phyloP scores from a whole-genome alignment of 441 rosid genomes.

The Corymbia calophylla region DNA sequence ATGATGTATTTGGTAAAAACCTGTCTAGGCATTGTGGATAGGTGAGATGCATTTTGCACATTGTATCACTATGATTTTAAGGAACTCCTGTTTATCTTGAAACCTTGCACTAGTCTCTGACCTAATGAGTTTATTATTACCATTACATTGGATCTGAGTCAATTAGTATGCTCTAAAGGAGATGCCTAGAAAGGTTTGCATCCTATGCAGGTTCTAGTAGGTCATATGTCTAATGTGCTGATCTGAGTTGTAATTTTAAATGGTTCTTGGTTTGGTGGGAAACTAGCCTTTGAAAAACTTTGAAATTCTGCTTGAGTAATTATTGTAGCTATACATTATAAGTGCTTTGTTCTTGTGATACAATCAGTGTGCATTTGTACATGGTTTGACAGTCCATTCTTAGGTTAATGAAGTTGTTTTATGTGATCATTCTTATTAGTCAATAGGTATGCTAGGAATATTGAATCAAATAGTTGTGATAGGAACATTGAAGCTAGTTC shows the following conservation, averaged over 20 bases:
- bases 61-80: background rate
- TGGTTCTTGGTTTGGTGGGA: background rate
- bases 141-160: background rate
- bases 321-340: background rate
- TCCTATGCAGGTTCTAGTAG: background rate
- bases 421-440: background rate
- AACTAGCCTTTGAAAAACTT: background rate
- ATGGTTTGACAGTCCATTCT: background rate
- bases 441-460: background rate
- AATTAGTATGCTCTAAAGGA: background rate
- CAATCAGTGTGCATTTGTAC: background rate
- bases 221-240: background rate
- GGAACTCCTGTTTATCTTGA: background rate
- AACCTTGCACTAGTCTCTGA: background rate
- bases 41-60: background rate
- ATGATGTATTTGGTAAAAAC: background rate
- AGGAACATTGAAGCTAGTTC: background rate
- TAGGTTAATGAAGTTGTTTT: background rate
- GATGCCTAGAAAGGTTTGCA: background rate
- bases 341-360: background rate
- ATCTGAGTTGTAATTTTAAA: background rate
- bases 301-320: background rate
- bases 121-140: background rate
- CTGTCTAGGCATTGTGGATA: background rate
- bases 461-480: background rate